Base-by-base conservation (phyloP, 106 monocot species). In the Allium fistulosum region DNA sequence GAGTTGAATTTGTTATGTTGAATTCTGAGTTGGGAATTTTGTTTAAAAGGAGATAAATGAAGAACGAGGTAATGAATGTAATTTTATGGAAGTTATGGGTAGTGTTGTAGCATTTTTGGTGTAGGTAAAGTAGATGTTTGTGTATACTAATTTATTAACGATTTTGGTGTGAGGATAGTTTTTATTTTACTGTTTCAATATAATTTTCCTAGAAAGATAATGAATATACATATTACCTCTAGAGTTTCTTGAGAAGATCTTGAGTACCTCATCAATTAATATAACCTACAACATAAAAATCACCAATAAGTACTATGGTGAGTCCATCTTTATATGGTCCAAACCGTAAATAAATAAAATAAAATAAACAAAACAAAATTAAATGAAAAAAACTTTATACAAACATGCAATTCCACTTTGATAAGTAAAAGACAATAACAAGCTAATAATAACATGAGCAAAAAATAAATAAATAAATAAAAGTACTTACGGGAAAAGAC, bases 211-310 rank as follows among this genome's bases (percentile, higher is more conserved):
- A 55, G 15, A 55, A 55, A 55, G 11, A 55, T 1, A 2, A 65
- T 48, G 10, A 18, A 65, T 8, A 49, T 1, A 46, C 47, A 65
- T 16, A 46, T 64, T 85, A 93, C 99, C 93, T 90, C 79, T 68
- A 51, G 87, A 53, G 47, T 76, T 88, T 81, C 99, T 90, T 76
- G 93, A 93, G 67, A 93, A 82, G 75, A 90, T 87, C 74, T 99
- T 99, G 73, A 99, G 64, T 65, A 93, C 64, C 76, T 99, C 99
- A 61, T 99, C 99, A 74, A 99, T 99, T 37, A 99, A 67, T 61
- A 99, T 76, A 53, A 99, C 99, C 99, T 99, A 74, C 9, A 69
- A 51, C 14, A n/a, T 53, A 62, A 0, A 49, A 51, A 53, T 53
- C 9, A 70, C 12, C 37, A 49, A 17, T 26, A 53, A 52, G 28